Conservation (phyloP, 306 rosid genomes). For the Fagus sylvatica region DNA sequence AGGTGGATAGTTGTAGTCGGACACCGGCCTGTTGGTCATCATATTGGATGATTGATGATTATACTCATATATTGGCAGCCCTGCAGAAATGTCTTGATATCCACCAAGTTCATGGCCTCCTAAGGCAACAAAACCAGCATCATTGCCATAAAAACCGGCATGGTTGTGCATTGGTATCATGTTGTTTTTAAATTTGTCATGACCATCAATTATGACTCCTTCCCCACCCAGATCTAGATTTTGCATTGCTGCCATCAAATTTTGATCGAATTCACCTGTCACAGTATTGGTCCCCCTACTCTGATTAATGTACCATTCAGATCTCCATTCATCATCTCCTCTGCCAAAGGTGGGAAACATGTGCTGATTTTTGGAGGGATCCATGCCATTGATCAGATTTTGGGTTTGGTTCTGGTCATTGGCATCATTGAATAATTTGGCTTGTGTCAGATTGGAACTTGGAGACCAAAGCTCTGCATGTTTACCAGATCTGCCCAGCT, state of each 20-base stretch:
- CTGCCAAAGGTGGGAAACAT: conserved; percentile 26
- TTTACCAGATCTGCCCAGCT: conserved; percentile 50
- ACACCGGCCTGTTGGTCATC: conserved; percentile 15
- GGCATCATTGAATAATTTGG: background rate
- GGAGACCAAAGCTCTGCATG: conserved; percentile 50
- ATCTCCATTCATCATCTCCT: conserved; percentile 20
- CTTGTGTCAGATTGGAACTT: conserved; percentile 30
- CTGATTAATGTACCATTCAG: conserved; percentile 23
- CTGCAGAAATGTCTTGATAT: conserved; percentile 5
- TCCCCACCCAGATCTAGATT: conserved; percentile 1
- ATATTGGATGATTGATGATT: conserved; percentile 13
- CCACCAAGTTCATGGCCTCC: conserved; percentile 28
- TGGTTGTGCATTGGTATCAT: conserved; percentile 7
- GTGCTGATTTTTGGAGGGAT: conserved; percentile 27
- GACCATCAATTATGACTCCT: background rate
- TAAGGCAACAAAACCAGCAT: conserved; percentile 2
- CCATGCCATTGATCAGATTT: conserved; percentile 3
- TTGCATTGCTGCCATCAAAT: conserved; percentile 23
- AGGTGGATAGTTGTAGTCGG: conserved; percentile 10
- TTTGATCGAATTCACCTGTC: conserved; percentile 9
- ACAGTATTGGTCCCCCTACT: conserved; percentile 1
- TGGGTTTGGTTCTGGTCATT: conserved; percentile 27
- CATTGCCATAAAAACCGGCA: conserved; percentile 17
- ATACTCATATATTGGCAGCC: conserved; percentile 9
- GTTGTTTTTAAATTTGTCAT: conserved; percentile 18